Conservation (phyloP, 371 early-diverging fungal genomes). For the Homolaphlyctis polyrhiza region DNA sequence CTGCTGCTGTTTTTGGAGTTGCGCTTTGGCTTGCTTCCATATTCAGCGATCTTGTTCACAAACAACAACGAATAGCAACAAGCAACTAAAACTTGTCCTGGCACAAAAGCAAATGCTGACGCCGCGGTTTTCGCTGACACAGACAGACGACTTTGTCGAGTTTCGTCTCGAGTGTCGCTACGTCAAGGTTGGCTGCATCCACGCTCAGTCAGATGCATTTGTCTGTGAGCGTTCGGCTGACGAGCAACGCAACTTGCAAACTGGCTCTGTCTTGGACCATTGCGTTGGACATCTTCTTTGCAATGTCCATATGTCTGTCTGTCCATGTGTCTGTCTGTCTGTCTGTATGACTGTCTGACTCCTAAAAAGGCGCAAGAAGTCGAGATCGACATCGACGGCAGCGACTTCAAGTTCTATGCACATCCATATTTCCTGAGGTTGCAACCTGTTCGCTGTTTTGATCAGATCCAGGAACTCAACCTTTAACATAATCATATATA, state of each 20-base stretch:
- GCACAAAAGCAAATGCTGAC: no score
- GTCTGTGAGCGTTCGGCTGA: conserved; percentile 1
- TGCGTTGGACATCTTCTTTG: neutral
- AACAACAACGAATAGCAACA: no score
- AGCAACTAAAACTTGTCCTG: no score
- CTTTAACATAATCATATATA: no score
- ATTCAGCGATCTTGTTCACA: no score
- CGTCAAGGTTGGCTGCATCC: conserved; percentile 58
- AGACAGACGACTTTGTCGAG: conserved; percentile 67
- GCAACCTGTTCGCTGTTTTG: neutral
- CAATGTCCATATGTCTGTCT: neutral
- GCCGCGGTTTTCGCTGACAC: conserved; percentile 77
- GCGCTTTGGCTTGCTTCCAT: no score
- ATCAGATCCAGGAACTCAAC: neutral
- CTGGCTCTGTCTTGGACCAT: no score
- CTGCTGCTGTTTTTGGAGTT: no score
- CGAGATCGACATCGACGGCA: conserved; percentile 69
- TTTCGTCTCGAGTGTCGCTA: conserved; percentile 77
- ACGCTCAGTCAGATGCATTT: neutral
- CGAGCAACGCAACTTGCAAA: no score
- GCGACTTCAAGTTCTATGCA: conserved; percentile 72
- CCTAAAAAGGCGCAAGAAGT: conserved; percentile 85
- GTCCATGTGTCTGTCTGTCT: no score
- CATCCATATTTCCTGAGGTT: conserved; percentile 82
- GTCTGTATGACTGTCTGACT: no score